phyloP scores from a whole-genome alignment of 768 basidiomycete species.

The Russula sp. region DNA sequence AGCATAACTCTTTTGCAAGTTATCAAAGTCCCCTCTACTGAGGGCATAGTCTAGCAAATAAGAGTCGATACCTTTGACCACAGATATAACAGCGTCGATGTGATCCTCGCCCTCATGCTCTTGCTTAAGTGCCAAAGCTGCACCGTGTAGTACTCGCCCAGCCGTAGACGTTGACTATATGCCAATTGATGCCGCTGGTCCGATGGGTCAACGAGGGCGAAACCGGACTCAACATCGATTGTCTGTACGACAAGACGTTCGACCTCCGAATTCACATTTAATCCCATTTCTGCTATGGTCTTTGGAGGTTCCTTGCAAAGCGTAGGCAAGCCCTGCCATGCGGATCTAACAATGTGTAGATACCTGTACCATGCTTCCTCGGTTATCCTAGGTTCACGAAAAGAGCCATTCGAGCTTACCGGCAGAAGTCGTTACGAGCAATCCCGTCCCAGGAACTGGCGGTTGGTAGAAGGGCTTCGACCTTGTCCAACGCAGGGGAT shows the following conservation, averaged over 20 bases:
- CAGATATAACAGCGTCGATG: slow-evolving; percentile 76
- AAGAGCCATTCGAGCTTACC: slow-evolving; percentile 44
- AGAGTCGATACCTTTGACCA: slow-evolving; percentile 71
- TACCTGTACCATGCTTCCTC: slow-evolving; percentile 43
- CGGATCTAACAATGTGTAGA: slow-evolving; percentile 66
- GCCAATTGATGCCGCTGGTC: slow-evolving; percentile 75
- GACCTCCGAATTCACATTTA: slow-evolving; percentile 61
- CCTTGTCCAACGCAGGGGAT: slow-evolving; percentile 59
- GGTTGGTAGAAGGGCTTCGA: slow-evolving; percentile 60
- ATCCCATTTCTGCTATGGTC: slow-evolving; percentile 53
- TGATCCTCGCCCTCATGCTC: slow-evolving; percentile 72
- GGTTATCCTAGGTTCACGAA: slow-evolving; percentile 17
- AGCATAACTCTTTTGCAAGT: slow-evolving; percentile 65
- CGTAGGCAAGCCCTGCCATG: slow-evolving; percentile 75
- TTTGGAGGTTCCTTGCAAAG: slow-evolving; percentile 60
- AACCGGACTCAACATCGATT: slow-evolving; percentile 69
- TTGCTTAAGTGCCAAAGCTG: slow-evolving; percentile 61
- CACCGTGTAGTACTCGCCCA: slow-evolving; percentile 63
- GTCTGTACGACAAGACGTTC: slow-evolving; percentile 66
- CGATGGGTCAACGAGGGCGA: slow-evolving; percentile 65
- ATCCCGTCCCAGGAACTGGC: slow-evolving; percentile 61
- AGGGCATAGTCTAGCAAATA: slow-evolving; percentile 72
- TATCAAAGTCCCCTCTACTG: slow-evolving; percentile 54
- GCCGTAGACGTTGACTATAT: slow-evolving; percentile 53
- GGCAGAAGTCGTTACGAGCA: slow-evolving; percentile 79